Evolutionary conservation across 768 basidiomycete species (phyloP).

Genomic region (Astraeus odoratus): DNA sequence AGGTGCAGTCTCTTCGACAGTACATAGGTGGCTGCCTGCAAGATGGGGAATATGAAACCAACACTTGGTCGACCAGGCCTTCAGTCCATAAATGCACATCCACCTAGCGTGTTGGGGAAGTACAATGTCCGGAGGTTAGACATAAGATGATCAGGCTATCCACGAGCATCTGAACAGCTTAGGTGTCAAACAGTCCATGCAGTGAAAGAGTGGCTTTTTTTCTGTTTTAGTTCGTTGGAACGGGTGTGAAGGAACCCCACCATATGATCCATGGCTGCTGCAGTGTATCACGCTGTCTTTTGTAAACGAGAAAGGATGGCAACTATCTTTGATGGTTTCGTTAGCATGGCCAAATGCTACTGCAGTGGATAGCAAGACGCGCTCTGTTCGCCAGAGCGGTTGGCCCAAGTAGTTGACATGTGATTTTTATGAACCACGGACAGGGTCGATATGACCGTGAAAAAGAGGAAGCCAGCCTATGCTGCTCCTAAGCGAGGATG

Average conservation of each 20-base stretch:
- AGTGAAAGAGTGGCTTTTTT: no score
- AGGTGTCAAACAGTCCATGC: slow-evolving; percentile 75
- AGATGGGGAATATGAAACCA: slow-evolving; percentile 67
- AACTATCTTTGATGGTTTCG: no score
- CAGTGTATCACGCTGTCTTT: slow-evolving; percentile 78
- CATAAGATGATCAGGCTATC: slow-evolving; percentile 75
- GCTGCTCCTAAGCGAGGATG: no score
- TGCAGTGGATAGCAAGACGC: neutral
- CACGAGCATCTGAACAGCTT: slow-evolving; percentile 84
- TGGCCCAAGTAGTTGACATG: slow-evolving; percentile 41
- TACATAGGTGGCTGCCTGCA: slow-evolving; percentile 57
- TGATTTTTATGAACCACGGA: slow-evolving; percentile 37
- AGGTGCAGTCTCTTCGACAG: slow-evolving; percentile 57
- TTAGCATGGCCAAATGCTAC: neutral
- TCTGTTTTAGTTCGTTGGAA: no score
- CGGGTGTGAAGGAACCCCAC: slow-evolving; percentile 40
- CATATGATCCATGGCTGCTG: slow-evolving; percentile 93
- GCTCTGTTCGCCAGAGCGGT: slow-evolving; percentile 35
- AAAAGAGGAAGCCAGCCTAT: no score
- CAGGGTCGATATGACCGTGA: no score
- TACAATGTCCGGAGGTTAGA: slow-evolving; percentile 83
- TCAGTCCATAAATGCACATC: neutral
- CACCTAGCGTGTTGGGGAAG: slow-evolving; percentile 77
- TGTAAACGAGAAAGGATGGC: slow-evolving; percentile 88
- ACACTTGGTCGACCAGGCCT: slow-evolving; percentile 59